Base-by-base conservation (phyloP, 768 basidiomycete species). In the Suillus spraguei region DNA sequence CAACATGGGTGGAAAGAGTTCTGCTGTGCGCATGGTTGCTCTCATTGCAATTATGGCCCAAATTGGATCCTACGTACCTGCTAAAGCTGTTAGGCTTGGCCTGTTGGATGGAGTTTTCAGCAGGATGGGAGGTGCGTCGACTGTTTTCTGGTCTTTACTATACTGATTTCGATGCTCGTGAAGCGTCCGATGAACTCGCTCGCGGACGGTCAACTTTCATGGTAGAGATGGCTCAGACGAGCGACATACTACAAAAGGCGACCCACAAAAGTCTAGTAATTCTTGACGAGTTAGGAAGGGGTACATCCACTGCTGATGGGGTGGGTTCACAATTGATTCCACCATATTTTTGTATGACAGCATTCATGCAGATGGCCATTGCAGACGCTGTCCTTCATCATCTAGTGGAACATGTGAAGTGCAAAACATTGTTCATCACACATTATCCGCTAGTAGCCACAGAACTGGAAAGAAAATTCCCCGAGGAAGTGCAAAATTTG, bases 141-240 rank as follows among this genome's bases (percentile, higher is more conserved):
- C 7, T 24, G 14, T 54, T n/a, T 32, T 54, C 46, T 63, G 50
- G 47, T 52, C 39, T 59, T 56, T 36, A 49, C n/a, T 54, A 41
- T 58, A 17, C 17, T 58, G 28, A 28, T 41, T 58, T 67, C 46
- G 67, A 42, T 10, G 9, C 49, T 60, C 49, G 33, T 24, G 14
- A 63, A 90, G 97, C 97, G 0, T 90, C 87, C 11, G 97, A 99
- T 72, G 94, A 97, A 66, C 76, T 98, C 32, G 85, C 87, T 7
- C 83, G 90, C 44, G 95, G 95, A 0, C 86, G 93, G 9, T 97
- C 95, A 0, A 99, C 92, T 0, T 97, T 98, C 74, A 97, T 97
- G 96, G 93, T 98, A 4, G 97, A 99, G 76, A 89, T 99, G 82
- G 83, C 90, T 6, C 95, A 98, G 73, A 97, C 96, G 0, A 90